Evolutionary conservation across 2,329 filamentous ascomycete species (phyloP).

Genomic region (Trichoderma sp.): DNA sequence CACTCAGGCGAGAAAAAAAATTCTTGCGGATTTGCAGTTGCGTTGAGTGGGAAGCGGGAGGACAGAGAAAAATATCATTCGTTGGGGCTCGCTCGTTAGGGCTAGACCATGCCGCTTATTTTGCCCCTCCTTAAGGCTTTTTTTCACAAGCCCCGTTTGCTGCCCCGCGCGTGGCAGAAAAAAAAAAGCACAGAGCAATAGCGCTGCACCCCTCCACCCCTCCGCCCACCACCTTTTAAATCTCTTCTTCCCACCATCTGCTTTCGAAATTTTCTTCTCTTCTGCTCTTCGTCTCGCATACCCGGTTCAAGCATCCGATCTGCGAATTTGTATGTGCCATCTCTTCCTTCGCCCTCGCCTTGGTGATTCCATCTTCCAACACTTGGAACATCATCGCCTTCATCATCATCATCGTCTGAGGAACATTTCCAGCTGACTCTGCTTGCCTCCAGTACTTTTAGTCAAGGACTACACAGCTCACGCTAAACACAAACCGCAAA

Average conservation of each 20-base stretch:
- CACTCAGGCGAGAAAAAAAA: slow-evolving; percentile 14
- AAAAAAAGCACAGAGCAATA: slow-evolving; percentile 24
- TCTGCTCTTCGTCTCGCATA: slow-evolving; percentile 44
- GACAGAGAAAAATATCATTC: not conserved
- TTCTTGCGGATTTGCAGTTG: slow-evolving; percentile 6
- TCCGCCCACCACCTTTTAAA: slow-evolving; percentile 36
- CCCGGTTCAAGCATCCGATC: slow-evolving; percentile 45
- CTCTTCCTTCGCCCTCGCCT: not conserved
- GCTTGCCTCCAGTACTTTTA: slow-evolving; percentile 16
- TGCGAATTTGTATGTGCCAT: slow-evolving; percentile 39
- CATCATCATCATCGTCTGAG: not conserved
- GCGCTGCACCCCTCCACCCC: slow-evolving; percentile 25
- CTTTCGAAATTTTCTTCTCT: slow-evolving; percentile 36
- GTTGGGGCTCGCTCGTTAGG: slow-evolving; percentile 32
- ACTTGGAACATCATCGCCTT: slow-evolving; percentile 9
- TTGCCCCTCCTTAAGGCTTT: slow-evolving; percentile 15
- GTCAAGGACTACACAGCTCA: slow-evolving; percentile 9
- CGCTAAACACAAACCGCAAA: slow-evolving; percentile 30
- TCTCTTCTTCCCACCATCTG: slow-evolving; percentile 38
- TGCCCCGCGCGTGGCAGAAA: slow-evolving; percentile 21
- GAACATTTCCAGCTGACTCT: slow-evolving; percentile 14
- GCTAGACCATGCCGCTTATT: slow-evolving; percentile 26
- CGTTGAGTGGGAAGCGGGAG: not conserved
- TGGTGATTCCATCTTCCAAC: slow-evolving; percentile 7
- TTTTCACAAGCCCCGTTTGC: slow-evolving; percentile 18